Base-by-base conservation (phyloP, 1,284 basidiomycete species). In the Ustilago sp. region DNA sequence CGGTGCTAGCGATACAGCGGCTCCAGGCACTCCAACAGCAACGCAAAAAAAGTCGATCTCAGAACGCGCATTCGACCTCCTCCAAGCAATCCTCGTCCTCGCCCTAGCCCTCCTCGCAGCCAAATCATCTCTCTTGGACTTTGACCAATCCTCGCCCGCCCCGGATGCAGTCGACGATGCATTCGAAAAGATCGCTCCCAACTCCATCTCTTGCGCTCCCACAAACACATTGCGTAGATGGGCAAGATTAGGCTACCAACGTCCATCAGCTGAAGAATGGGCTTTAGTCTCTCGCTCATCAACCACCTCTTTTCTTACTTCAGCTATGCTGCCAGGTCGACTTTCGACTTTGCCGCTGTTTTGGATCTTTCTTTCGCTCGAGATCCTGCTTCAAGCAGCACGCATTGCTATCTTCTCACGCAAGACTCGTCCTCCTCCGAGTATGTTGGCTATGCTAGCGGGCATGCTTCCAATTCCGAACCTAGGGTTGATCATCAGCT, bases 331-430 rank as follows among this genome's bases (percentile, higher is more conserved):
- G 8, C 59, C 52, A 31, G 9, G 23, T 17, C n/a, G 28, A 48
- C 28, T 62, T 1, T 36, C 68, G 2, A 19, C 62, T 4, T 35
- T 77, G 23, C 84, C 84, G 15, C 63, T 85, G 31, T 86, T 85
- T 57, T 85, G 77, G 77, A 77, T 85, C 66, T 84, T 86, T 52
- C 63, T 84, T 36, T 66, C 79, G 11, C 68, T 86, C 55, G 83
- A 85, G 47, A 32, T 84, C 11, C 52, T 63, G 1, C 68, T 85
- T 8, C 83, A 85, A 52, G 74, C 77, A 17, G 50, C 67, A 12
- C 65, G 83, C 12, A 73, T 85, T 63, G 70, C 53, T 32, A 41
- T 77, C 17, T 73, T 79, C 41, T 65, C 68, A 1, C 55, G 60
- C 12, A 71, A 71, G 28, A 68, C 75, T 9, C 76, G 72, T 1